A percentile compares a stretch with the other conserved stretches of the same genome.
phyloP scores from a whole-genome alignment of 2,329 filamentous ascomycete genomes.

The Westerdykella aurantiaca region DNA sequence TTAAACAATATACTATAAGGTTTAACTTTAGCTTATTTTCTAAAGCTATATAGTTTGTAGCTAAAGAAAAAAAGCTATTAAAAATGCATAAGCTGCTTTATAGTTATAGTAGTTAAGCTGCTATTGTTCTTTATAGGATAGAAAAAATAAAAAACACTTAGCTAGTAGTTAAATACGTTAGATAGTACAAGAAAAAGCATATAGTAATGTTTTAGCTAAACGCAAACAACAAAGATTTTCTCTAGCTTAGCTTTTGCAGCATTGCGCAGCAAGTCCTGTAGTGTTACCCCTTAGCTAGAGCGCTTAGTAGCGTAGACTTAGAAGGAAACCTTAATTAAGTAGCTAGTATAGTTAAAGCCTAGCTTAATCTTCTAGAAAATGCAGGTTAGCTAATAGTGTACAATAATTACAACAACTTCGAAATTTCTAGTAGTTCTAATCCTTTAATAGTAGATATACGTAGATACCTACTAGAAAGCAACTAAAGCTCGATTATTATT shows the following conservation, averaged over 20 bases:
- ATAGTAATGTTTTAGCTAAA: conserved; percentile 44
- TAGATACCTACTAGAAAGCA: conserved; percentile 7
- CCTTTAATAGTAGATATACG: conserved; percentile 28
- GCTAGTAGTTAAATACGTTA: conserved; percentile 36
- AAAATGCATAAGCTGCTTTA: conserved; percentile 22
- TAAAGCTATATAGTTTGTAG: conserved; percentile 28
- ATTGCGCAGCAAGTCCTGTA: conserved; percentile 25
- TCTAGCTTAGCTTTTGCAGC: conserved; percentile 34
- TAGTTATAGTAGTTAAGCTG: conserved; percentile 16
- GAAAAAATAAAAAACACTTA: conserved; percentile 47
- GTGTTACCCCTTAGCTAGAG: conserved; percentile 16
- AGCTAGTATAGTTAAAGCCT: conserved; percentile 33
- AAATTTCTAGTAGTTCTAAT: conserved; percentile 11
- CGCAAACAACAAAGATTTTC: conserved; percentile 31
- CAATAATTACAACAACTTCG: conserved; percentile 42
- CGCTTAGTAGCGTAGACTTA: conserved; percentile 17
- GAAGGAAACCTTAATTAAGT: conserved; percentile 22
- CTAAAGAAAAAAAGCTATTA: conserved; percentile 24
- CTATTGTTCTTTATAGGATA: conserved; percentile 36
- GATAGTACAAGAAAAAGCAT: conserved; percentile 32
- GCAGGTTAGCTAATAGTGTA: conserved; percentile 38
- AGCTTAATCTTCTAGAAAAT: conserved; percentile 35
- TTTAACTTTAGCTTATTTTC: neutral
- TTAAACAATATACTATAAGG: conserved; percentile 2
- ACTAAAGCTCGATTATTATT: conserved; percentile 12